These are phyloP conservation scores for Cladosporium sp. DNA, from an alignment of 2,329 filamentous ascomycete species.

Conservation along the genomic window DNA sequence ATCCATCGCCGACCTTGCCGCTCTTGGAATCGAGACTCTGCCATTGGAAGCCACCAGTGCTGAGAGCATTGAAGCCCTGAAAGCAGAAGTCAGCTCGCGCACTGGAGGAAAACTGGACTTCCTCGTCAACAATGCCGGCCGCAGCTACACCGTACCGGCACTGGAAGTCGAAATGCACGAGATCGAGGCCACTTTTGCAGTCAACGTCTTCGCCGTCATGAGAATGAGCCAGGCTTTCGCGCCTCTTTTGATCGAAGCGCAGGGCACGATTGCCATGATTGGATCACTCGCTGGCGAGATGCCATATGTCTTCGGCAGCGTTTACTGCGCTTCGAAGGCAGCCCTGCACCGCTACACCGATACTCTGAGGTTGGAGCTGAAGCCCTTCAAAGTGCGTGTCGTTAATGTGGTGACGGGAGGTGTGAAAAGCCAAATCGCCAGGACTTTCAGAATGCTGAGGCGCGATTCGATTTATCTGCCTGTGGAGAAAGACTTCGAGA, in stretches of 20 bases:
- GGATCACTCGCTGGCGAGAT: conserved; percentile 38
- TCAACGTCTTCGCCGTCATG: conserved; percentile 57
- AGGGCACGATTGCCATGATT: conserved; percentile 40
- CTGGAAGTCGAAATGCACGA: conserved; percentile 51
- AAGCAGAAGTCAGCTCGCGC: conserved; percentile 42
- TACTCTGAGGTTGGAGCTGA: conserved; percentile 55
- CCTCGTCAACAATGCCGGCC: conserved; percentile 56
- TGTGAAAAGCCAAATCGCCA: conserved; percentile 55
- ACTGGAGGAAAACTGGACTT: conserved; percentile 51
- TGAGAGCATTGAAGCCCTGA: conserved; percentile 47
- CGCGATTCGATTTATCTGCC: conserved; percentile 50
- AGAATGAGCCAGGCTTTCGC: conserved; percentile 54
- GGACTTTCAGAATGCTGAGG: conserved; percentile 46
- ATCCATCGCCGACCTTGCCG: conserved; percentile 46
- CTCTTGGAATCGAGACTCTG: conserved; percentile 52
- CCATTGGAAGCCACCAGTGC: conserved; percentile 50
- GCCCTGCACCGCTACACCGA: conserved; percentile 57
- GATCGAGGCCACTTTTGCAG: conserved; percentile 46
- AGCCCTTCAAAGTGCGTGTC: conserved; percentile 47
- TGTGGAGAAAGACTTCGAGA: conserved; percentile 48
- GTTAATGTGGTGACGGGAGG: conserved; percentile 55
- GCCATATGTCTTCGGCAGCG: conserved; percentile 39
- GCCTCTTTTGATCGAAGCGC: conserved; percentile 48
- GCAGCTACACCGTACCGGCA: conserved; percentile 56
- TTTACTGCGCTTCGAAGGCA: conserved; percentile 58